These are phyloP conservation scores for Aspergillus haitiensis DNA, from an alignment of 495 filamentous ascomycete genomes.

Conservation along the genomic window DNA sequence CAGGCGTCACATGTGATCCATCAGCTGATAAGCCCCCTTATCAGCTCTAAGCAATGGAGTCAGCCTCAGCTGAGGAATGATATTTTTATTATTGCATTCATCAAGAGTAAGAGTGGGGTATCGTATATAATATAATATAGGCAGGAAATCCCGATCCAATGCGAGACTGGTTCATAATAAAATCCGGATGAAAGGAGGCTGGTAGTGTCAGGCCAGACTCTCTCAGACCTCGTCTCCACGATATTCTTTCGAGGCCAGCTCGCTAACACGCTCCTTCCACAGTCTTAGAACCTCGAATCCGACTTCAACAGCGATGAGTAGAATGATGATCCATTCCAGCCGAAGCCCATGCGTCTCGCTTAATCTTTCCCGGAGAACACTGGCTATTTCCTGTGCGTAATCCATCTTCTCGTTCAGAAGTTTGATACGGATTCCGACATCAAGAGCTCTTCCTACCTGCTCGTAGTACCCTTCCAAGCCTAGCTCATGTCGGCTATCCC, in stretches of 20 bases:
- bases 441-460: constrained; percentile 83
- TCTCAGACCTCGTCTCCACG: constrained; percentile 1
- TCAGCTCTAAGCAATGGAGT: background rate
- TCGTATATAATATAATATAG: background rate
- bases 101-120: constrained; percentile 6
- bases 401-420: constrained; percentile 95
- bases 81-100: background rate
- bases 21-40: constrained; percentile 14
- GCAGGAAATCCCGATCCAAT: background rate
- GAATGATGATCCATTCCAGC: constrained; percentile 97
- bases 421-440: constrained; percentile 90
- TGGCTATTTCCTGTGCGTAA: constrained; percentile 94
- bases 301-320: constrained; percentile 89
- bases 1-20: constrained; percentile 9
- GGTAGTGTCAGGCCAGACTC: background rate
- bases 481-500: constrained; percentile 87
- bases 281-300: constrained; percentile 63
- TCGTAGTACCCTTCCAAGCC: constrained; percentile 91
- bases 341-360: constrained; percentile 85
- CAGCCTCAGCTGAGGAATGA: background rate
- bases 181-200: background rate
- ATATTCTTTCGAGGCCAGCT: constrained; percentile 42
- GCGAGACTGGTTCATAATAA: background rate
- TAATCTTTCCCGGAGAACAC: constrained; percentile 79
- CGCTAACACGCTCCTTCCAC: constrained; percentile 56